Evolutionary conservation across 768 basidiomycete species (phyloP), one percentile per base, ranked within the genome.

Genomic region (Lactarius vividus): DNA sequence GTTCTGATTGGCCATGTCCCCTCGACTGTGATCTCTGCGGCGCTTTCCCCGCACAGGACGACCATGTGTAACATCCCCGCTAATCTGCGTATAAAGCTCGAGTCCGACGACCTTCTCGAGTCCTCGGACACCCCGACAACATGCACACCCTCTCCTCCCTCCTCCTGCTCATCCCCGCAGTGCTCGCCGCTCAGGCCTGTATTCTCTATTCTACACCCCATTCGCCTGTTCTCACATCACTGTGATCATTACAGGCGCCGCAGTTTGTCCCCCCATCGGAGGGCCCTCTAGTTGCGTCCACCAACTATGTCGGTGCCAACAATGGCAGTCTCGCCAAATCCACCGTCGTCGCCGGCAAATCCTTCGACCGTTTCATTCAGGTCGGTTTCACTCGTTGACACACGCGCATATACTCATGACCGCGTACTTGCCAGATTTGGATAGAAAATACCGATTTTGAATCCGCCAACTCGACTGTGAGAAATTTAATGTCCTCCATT

Each of bases 381-480:
- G 70, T 72, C 2, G 8, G 58, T 46, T 9, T 31, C 10, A 2
- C 20, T 11, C n/a, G n/a, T n/a, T 26, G 11, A 35, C 11, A 4
- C 44, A 29, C 13, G 28, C 26, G 20, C 29, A 23, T 54, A 18
- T 53, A 28, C 40, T 42, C 46, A 4, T 29, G 18, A 3, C 33
- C 33, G 54, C 15, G 37, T 35, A 18, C 46, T 35, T 42, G 54
- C 37, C 72, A 81, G 70, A 84, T 88, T 63, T 87, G 84, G 83
- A 76, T 88, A 42, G 87, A 88, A 72, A 88, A 87, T 73, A 86
- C 84, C 18, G 81, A 87, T 70, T 88, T 76, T 65, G 72, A 68
- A 10, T 71, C 70, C 62, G 77, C 74, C 62, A 72, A 60, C 18
- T 61, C 70, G 31, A 66, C 56, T 6, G 65, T 60, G 46, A 53